Conservation (phyloP, 805 yeast genomes). For the Pichia cephalocereana region DNA sequence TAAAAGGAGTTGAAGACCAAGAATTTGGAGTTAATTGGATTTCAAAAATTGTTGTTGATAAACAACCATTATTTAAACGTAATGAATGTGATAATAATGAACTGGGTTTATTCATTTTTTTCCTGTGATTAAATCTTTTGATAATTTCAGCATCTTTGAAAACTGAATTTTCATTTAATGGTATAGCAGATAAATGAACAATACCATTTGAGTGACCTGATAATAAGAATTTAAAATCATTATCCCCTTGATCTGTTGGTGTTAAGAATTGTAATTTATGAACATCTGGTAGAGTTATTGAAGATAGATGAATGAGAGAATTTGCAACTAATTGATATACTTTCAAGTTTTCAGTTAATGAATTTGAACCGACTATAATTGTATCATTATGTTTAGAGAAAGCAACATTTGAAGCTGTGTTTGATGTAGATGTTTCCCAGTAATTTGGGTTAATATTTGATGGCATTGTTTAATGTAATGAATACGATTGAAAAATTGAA, state of each 20-base stretch:
- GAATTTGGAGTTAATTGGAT: constrained; percentile 29
- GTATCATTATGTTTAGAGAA: constrained; percentile 28
- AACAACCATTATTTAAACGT: constrained; percentile 4
- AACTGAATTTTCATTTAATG: constrained; percentile 30
- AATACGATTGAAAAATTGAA: too few species aligned
- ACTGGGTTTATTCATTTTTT: constrained; percentile 36
- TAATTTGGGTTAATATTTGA: constrained; percentile 17
- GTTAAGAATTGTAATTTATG: constrained; percentile 43
- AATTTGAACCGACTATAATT: constrained; percentile 46
- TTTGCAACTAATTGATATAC: constrained; percentile 35
- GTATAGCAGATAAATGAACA: constrained; percentile 64
- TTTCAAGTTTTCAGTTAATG: constrained; percentile 35
- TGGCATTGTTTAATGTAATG: not conserved
- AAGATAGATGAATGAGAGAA: constrained; percentile 44
- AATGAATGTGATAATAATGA: constrained; percentile 1
- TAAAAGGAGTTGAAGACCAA: constrained; percentile 35
- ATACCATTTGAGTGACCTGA: constrained; percentile 74
- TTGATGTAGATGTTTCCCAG: constrained; percentile 24
- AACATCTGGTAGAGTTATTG: constrained; percentile 50
- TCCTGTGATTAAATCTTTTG: constrained; percentile 70
- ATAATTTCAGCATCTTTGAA: constrained; percentile 58
- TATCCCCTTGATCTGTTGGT: constrained; percentile 13
- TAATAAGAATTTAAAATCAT: constrained; percentile 34
- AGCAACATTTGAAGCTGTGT: constrained; percentile 28
- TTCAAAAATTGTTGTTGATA: constrained; percentile 24